These are phyloP conservation scores for Wallacemonas sp. DNA, from an alignment of 208 protist genomes.

Conservation along the genomic window DNA sequence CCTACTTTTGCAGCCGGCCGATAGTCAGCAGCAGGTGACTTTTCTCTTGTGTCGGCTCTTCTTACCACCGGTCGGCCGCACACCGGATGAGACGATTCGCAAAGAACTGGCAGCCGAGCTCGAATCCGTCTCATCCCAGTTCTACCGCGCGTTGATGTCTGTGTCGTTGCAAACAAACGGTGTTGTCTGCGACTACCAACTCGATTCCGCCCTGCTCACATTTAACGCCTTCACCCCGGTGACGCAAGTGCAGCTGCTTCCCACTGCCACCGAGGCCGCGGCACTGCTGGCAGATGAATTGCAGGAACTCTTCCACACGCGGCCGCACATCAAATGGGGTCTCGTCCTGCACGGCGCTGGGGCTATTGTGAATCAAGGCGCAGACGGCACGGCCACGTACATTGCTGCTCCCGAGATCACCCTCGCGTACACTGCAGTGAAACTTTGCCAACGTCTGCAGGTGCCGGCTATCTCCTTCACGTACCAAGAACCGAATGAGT, in stretches of 20 bases:
- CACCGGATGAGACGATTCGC: background rate
- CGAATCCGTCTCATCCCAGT: slow-evolving; percentile 25
- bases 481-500: slow-evolving; percentile 3
- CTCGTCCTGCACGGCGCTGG: slow-evolving; percentile 29
- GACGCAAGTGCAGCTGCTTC: slow-evolving; percentile 14
- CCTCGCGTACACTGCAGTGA: slow-evolving; percentile 26
- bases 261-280: slow-evolving; percentile 13
- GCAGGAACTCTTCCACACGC: background rate
- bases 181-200: slow-evolving; percentile 24
- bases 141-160: slow-evolving; percentile 24
- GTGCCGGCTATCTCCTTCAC: slow-evolving; percentile 25
- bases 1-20: background rate
- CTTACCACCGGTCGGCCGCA: slow-evolving; percentile 18
- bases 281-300: slow-evolving; percentile 16
- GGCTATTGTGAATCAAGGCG: slow-evolving; percentile 17
- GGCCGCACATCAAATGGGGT: slow-evolving; percentile 29
- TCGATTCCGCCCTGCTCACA: slow-evolving; percentile 41
- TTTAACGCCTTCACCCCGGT: slow-evolving; percentile 36
- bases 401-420: slow-evolving; percentile 27
- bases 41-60: slow-evolving; percentile 42
- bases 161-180: slow-evolving; percentile 24
- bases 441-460: slow-evolving; percentile 26
- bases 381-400: slow-evolving; percentile 3
- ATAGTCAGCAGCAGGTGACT: slow-evolving; percentile 22
- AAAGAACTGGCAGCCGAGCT: slow-evolving; percentile 2